A percentile compares a stretch with the other conserved stretches of the same genome.
These are phyloP conservation scores for Coccinonectria pachysandricola DNA, from an alignment of 2,329 filamentous ascomycete species.

Conservation along the genomic window DNA sequence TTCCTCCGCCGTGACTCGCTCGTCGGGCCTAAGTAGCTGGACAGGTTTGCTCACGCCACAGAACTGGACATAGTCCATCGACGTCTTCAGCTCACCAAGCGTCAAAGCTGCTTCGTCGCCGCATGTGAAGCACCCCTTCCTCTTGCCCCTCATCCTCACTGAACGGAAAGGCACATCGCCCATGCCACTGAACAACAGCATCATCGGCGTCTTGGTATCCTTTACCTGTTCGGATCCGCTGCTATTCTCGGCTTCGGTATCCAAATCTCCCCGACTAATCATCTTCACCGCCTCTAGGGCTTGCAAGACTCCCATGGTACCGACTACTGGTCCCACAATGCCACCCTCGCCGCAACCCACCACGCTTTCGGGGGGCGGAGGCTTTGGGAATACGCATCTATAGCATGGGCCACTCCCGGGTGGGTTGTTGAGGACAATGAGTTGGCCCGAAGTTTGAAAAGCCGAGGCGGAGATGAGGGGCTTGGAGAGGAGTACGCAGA, in stretches of 20 bases:
- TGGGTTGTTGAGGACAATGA: slow-evolving; percentile 80
- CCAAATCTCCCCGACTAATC: slow-evolving; percentile 38
- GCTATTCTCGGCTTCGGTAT: slow-evolving; percentile 6
- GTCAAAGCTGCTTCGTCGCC: slow-evolving; percentile 50
- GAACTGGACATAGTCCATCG: slow-evolving; percentile 76
- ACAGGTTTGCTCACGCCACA: slow-evolving; percentile 56
- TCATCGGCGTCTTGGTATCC: slow-evolving; percentile 18
- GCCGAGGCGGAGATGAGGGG: slow-evolving; percentile 84
- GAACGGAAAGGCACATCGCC: slow-evolving; percentile 51
- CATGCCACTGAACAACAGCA: slow-evolving; percentile 40
- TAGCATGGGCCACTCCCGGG: slow-evolving; percentile 76
- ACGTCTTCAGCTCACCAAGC: slow-evolving; percentile 47
- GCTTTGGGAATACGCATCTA: slow-evolving; percentile 80
- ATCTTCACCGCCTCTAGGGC: slow-evolving; percentile 82
- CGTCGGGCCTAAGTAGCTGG: slow-evolving; percentile 46
- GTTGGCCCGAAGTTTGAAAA: slow-evolving; percentile 77
- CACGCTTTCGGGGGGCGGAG: slow-evolving; percentile 74
- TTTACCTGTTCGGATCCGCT: too few relatives aligned
- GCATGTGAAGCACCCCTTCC: slow-evolving; percentile 68
- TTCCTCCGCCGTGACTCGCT: slow-evolving; percentile 56
- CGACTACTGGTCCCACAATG: slow-evolving; percentile 85
- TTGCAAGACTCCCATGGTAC: slow-evolving; percentile 85
- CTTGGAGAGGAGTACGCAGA: slow-evolving; percentile 69
- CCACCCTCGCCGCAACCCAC: slow-evolving; percentile 87
- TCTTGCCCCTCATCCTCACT: slow-evolving; percentile 60